Evolutionary conservation across 768 basidiomycete genomes (phyloP).

Genomic region (Mycena leptocephala): DNA sequence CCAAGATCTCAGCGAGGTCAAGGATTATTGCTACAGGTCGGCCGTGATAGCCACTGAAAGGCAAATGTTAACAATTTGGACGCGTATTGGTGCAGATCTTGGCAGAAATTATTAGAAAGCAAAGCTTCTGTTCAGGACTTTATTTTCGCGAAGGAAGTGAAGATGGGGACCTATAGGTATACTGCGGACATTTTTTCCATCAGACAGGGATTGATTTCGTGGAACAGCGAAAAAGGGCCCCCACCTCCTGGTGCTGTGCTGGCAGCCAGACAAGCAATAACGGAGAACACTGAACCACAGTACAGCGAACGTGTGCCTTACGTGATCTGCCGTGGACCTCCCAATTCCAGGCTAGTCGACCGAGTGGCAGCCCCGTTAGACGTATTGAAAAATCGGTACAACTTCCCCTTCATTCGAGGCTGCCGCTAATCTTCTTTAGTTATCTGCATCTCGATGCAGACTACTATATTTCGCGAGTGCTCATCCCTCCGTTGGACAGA

Average conservation of each 20-base stretch:
- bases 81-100: conserved; percentile 62
- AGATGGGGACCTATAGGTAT: conserved; percentile 93
- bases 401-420: not conserved
- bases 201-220: not conserved
- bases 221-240: conserved; percentile 79
- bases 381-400: conserved; percentile 74
- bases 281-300: conserved; percentile 89
- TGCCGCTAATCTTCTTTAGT: conserved; percentile 51
- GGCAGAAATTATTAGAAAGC: conserved; percentile 88
- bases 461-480: conserved; percentile 90
- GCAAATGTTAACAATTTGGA: not conserved
- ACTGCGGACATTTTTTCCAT: conserved; percentile 25
- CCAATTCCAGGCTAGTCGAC: conserved; percentile 79
- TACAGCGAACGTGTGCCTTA: conserved; percentile 97
- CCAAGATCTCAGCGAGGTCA: conserved; percentile 91
- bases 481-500: conserved; percentile 93
- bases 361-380: conserved; percentile 83
- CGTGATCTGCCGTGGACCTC: conserved; percentile 81
- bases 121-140: conserved; percentile 93
- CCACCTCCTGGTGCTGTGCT: conserved; percentile 96
- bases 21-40: conserved; percentile 80
- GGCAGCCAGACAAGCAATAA: conserved; percentile 80
- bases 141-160: conserved; percentile 95
- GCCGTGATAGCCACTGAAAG: not conserved
- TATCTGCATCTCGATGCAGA: conserved; percentile 84